phyloP scores from a whole-genome alignment of 495 filamentous ascomycete species.

The Penicillium egyptiacum region DNA sequence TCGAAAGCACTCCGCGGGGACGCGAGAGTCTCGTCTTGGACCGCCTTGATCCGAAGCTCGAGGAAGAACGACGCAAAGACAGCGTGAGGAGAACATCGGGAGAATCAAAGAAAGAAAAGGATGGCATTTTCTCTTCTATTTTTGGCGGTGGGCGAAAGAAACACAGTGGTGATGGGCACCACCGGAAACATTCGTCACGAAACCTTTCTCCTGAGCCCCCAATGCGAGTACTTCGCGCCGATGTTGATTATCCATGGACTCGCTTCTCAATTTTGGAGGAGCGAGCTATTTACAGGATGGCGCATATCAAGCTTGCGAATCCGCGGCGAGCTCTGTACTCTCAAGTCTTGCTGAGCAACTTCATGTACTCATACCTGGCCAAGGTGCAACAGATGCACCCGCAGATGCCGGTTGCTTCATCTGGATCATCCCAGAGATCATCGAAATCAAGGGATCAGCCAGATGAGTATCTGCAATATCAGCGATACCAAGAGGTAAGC shows the following conservation, averaged over 20 bases:
- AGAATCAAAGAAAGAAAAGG: conserved; percentile 87
- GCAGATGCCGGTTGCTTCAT: conserved; percentile 72
- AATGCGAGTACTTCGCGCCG: conserved; percentile 67
- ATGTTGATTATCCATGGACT: conserved; percentile 94
- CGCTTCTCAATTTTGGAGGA: conserved; percentile 95
- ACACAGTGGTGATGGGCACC: conserved; percentile 58
- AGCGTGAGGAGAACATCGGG: conserved; percentile 64
- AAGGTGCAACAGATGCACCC: conserved; percentile 99
- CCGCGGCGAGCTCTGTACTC: conserved; percentile 89
- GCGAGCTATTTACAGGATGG: conserved; percentile 96
- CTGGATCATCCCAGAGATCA: conserved; percentile 55
- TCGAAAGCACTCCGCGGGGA: conserved; percentile 63
- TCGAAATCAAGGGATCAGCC: conserved; percentile 66
- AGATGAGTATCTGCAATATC: conserved; percentile 62
- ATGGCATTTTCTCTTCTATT: conserved; percentile 82
- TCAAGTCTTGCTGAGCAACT: conserved; percentile 96
- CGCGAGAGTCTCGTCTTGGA: conserved; percentile 82
- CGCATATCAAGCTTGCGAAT: conserved; percentile 98
- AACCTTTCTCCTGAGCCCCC: conserved; percentile 81
- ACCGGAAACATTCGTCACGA: conserved; percentile 73
- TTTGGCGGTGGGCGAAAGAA: conserved; percentile 87
- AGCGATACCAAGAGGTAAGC: conserved; percentile 65
- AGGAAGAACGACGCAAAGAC: conserved; percentile 85
- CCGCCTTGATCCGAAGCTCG: conserved; percentile 69
- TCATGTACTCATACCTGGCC: conserved; percentile 99